phyloP scores from a whole-genome alignment of 2,329 filamentous ascomycete species.

The Raffaelea albimanens region DNA sequence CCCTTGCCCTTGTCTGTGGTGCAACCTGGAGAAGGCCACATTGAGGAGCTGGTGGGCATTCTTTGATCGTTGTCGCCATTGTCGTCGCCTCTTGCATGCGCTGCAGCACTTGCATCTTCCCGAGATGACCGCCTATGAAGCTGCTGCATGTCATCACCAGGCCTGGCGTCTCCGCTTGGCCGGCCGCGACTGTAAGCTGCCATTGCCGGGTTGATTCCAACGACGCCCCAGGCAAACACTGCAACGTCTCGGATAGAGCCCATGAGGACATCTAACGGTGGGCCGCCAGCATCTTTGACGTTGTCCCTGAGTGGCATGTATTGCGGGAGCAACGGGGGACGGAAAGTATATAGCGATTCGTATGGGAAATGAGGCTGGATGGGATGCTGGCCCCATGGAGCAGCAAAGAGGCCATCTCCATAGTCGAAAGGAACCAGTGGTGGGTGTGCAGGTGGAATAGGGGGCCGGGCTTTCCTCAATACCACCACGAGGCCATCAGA shows the following conservation, averaged over 20 bases:
- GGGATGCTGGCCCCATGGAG: conserved; percentile 67
- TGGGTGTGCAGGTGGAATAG: conserved; percentile 50
- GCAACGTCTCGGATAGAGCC: conserved; percentile 72
- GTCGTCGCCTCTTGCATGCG: background rate
- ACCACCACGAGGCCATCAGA: conserved; percentile 82
- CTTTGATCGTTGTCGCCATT: background rate
- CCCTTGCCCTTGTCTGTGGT: conserved; percentile 3
- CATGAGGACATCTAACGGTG: conserved; percentile 58
- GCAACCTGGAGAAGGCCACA: background rate
- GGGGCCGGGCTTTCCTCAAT: conserved; percentile 62
- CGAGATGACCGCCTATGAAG: background rate
- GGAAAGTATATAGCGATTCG: conserved; percentile 33
- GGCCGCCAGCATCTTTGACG: conserved; percentile 39
- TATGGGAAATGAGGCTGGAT: conserved; percentile 38
- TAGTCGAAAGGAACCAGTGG: conserved; percentile 36
- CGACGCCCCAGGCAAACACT: conserved; percentile 78
- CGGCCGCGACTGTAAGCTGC: conserved; percentile 53
- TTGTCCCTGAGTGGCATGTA: conserved; percentile 34
- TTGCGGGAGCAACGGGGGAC: conserved; percentile 31
- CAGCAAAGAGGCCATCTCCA: conserved; percentile 62
- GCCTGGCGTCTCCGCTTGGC: conserved; percentile 54
- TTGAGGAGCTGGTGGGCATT: background rate
- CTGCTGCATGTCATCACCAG: conserved; percentile 25
- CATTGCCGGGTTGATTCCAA: conserved; percentile 69
- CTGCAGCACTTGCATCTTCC: conserved; percentile 1